Evolutionary conservation across 1,139 yeast species (phyloP), one percentile per base, ranked within the genome.

Genomic region (Kodamaea ohmeri): DNA sequence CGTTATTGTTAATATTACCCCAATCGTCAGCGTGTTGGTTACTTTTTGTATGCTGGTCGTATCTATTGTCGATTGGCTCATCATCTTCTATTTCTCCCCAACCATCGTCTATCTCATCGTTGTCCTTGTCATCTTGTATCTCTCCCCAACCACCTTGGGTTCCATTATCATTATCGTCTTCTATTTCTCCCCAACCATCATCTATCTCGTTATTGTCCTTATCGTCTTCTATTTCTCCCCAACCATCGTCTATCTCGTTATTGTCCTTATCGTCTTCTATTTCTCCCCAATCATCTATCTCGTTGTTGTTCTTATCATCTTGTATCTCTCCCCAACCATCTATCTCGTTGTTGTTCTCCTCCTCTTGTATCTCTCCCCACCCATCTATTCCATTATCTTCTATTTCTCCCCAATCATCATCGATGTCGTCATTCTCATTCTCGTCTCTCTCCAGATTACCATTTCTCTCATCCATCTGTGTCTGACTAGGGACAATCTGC

Each of bases 351-450:
- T 5, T 4, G 11, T 3, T 8, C 24, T 24, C 32, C 11, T 25
- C 18, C 17, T 42, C 41, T 16, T 40, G 37, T 13, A 40, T 41
- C 19, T 42, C 16, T 18, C 18, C 33, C 25, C 12, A 16, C 11
- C 6, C 18, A 22, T 20, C 22, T n/a, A n/a, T n/a, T n/a, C n/a
- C n/a, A n/a, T 28, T 30, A 25, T 39, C 42, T n/a, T 36, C 25
- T 25, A 34, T 30, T 15, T 38, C 36, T 6, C 19, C 32, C 35
- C 32, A 36, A 11, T 22, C 35, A 13, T 25, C 19, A 3, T 4
- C 9, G 6, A 13, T 15, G n/a, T 35, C 34, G 16, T 29, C 30
- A 12, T 5, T 3, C 15, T 11, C 20, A 12, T 12, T 15, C 15
- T 35, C 33, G n/a, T 27, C 16, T 17, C 16, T 20, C 11, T 35